These are phyloP conservation scores for Aspergillus diversus DNA, from an alignment of 495 filamentous ascomycete genomes.

Conservation along the genomic window DNA sequence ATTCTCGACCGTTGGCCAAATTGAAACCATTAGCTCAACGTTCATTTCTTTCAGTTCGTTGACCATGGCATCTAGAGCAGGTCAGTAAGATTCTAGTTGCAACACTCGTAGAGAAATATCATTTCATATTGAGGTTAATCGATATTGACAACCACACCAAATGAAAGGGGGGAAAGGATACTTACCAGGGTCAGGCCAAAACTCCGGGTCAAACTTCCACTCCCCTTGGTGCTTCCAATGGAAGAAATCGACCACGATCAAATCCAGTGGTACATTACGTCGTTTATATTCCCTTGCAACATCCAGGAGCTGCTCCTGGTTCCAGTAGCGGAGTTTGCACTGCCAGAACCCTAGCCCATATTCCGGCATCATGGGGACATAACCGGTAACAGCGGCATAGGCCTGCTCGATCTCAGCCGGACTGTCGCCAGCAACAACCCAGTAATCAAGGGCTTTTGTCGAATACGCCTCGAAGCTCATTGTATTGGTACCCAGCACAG, in stretches of 20 bases:
- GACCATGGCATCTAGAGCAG: conserved; percentile 53
- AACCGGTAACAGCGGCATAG: conserved; percentile 55
- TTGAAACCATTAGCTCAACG: conserved; percentile 62
- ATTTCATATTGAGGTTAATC: too few relatives aligned
- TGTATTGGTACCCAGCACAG: conserved; percentile 58
- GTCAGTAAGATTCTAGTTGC: conserved; percentile 9
- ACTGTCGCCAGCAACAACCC: conserved; percentile 58
- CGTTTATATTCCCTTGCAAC: conserved; percentile 57
- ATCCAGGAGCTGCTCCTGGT: conserved; percentile 58
- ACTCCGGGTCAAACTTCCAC: conserved; percentile 60
- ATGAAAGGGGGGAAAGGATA: background rate
- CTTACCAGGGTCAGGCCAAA: conserved; percentile 59
- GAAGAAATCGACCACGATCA: conserved; percentile 65
- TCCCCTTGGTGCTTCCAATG: conserved; percentile 64
- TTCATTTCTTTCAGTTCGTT: conserved; percentile 53
- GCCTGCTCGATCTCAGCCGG: conserved; percentile 56
- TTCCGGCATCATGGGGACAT: conserved; percentile 64
- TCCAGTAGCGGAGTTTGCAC: conserved; percentile 62
- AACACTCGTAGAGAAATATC: background rate
- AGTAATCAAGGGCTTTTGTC: conserved; percentile 58
- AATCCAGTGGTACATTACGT: conserved; percentile 53
- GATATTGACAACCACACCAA: too few relatives aligned
- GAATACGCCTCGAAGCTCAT: conserved; percentile 62
- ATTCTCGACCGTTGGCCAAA: conserved; percentile 62
- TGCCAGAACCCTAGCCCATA: conserved; percentile 67